Percentiles rank a stretch among this genome's conserved stretches.
phyloP scores from a whole-genome alignment of 2,329 filamentous ascomycete genomes.

The Trichoderma koningiopsis region DNA sequence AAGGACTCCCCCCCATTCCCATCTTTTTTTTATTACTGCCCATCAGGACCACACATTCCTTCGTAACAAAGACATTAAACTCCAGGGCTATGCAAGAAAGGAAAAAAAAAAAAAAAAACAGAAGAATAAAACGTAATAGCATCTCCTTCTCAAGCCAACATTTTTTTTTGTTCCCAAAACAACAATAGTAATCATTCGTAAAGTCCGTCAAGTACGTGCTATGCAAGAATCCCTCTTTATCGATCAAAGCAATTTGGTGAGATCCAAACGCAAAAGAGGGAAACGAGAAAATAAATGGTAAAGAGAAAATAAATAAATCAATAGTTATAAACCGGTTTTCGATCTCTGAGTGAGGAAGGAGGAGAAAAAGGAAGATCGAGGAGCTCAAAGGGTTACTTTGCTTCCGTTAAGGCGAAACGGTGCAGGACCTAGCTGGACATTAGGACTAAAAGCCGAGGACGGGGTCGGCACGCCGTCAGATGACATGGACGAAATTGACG shows the following conservation, averaged over 20 bases:
- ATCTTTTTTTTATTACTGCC: slow-evolving; percentile 10
- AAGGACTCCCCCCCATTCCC: background rate
- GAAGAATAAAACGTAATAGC: slow-evolving; percentile 23
- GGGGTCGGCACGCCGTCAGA: slow-evolving; percentile 41
- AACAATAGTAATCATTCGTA: slow-evolving; percentile 29
- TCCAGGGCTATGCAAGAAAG: slow-evolving; percentile 32
- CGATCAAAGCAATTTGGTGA: slow-evolving; percentile 4
- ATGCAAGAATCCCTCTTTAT: slow-evolving; percentile 24
- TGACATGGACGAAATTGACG: slow-evolving; percentile 46
- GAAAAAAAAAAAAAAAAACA: background rate
- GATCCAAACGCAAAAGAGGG: slow-evolving; percentile 9
- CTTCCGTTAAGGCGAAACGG: slow-evolving; percentile 43
- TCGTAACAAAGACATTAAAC: slow-evolving; percentile 23
- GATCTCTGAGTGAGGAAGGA: background rate
- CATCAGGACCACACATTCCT: slow-evolving; percentile 7
- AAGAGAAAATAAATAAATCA: slow-evolving; percentile 5
- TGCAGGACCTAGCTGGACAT: slow-evolving; percentile 38
- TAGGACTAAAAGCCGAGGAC: slow-evolving; percentile 38
- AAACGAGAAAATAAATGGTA: background rate
- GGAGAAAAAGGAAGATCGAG: background rate
- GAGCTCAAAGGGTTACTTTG: slow-evolving; percentile 42
- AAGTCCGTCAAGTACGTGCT: slow-evolving; percentile 25
- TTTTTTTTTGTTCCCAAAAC: slow-evolving; percentile 25
- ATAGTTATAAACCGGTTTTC: background rate
- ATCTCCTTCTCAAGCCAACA: slow-evolving; percentile 15